Conservation (phyloP, 1,139 yeast genomes). For the Saccharomyces hybrid region DNA sequence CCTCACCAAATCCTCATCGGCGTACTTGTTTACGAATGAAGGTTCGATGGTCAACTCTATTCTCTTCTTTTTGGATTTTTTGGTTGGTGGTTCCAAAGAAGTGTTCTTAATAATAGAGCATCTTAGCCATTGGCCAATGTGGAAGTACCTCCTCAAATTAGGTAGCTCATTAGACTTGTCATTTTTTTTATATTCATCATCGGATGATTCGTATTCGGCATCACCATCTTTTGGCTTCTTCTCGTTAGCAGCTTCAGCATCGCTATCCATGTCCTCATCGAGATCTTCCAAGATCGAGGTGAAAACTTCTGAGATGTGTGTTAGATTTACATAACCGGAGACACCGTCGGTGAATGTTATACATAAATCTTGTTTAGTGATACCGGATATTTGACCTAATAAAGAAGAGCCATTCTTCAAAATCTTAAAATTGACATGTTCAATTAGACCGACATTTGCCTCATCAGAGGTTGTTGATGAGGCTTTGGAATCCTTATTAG, state of each 20-base stretch:
- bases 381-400: constrained; percentile 63
- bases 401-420: constrained; percentile 65
- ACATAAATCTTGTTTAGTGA: constrained; percentile 56
- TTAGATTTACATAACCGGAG: constrained; percentile 71
- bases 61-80: constrained; percentile 42
- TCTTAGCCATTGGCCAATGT: constrained; percentile 78
- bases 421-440: constrained; percentile 52
- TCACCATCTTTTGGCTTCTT: constrained; percentile 21
- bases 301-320: constrained; percentile 62
- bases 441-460: constrained; percentile 36
- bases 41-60: constrained; percentile 76
- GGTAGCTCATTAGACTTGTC: constrained; percentile 44
- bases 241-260: constrained; percentile 13
- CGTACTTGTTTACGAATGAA: constrained; percentile 53
- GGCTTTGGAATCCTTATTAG: constrained; percentile 10
- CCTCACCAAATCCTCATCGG: constrained; percentile 61
- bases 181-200: constrained; percentile 25
- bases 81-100: constrained; percentile 33
- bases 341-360: constrained; percentile 78
- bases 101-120: constrained; percentile 56
- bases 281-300: constrained; percentile 49
- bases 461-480: constrained; percentile 24
- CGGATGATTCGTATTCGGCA: constrained; percentile 31
- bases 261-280: constrained; percentile 38
- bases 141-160: constrained; percentile 46